phyloP scores from a whole-genome alignment of 192 early-diverging fungal genomes.

The Umbelopsis ramanniana region DNA sequence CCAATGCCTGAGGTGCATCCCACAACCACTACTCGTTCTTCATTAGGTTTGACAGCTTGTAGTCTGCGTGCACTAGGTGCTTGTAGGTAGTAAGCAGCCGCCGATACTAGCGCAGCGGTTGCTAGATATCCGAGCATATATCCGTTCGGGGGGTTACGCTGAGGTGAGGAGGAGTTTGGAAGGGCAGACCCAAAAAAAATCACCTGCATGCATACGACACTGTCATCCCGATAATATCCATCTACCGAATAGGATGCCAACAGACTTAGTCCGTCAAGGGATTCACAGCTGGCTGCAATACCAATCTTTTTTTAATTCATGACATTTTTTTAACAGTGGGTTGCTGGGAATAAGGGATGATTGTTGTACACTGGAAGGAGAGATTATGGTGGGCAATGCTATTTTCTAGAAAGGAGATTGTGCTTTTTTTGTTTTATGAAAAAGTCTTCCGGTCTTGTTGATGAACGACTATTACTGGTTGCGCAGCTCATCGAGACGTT shows the following conservation, averaged over 20 bases:
- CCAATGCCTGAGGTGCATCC: constrained; percentile 86
- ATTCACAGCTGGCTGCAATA: too few relatives aligned
- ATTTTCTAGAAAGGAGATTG: not conserved
- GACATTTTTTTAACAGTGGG: not conserved
- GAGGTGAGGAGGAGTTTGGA: not conserved
- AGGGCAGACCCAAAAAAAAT: too few relatives aligned
- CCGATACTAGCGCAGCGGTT: not conserved
- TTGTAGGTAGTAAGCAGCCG: not conserved
- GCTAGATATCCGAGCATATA: not conserved
- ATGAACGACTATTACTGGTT: not conserved
- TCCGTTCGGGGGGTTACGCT: not conserved
- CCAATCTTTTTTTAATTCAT: not conserved
- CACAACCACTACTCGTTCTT: constrained; percentile 67
- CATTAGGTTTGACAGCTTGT: constrained; percentile 24
- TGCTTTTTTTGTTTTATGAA: not conserved
- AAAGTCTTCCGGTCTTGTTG: too few relatives aligned
- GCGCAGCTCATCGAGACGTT: constrained; percentile 62
- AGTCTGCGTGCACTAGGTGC: not conserved
- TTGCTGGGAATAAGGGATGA: not conserved
- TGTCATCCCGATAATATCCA: too few relatives aligned
- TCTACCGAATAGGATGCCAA: too few relatives aligned
- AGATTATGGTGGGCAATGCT: not conserved
- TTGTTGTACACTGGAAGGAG: constrained; percentile 1
- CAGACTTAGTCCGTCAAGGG: too few relatives aligned
- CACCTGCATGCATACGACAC: too few relatives aligned